phyloP scores from a whole-genome alignment of 2,329 filamentous ascomycete genomes.

The Fusarium sp. region DNA sequence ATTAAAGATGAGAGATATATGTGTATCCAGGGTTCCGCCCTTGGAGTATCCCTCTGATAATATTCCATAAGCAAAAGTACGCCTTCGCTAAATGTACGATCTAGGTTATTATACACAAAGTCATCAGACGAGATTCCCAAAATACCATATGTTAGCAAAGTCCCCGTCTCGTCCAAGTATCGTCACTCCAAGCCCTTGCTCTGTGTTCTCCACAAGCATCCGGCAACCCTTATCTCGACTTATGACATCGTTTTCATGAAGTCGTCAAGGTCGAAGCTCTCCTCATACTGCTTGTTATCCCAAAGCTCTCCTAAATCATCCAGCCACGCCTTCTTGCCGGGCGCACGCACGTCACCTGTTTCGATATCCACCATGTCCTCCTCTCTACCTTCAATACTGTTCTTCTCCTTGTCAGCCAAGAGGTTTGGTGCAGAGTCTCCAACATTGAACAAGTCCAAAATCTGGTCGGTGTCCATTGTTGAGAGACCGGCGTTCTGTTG shows the following conservation, averaged over 20 bases:
- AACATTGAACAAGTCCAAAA: slow-evolving; percentile 94
- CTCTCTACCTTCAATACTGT: slow-evolving; percentile 68
- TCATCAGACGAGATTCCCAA: slow-evolving; percentile 29
- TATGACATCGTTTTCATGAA: slow-evolving; percentile 93
- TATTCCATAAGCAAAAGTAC: slow-evolving; percentile 41
- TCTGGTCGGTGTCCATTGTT: slow-evolving; percentile 98
- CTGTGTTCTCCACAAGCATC: slow-evolving; percentile 5
- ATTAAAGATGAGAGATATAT: not conserved
- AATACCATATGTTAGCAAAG: slow-evolving; percentile 35
- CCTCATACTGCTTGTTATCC: slow-evolving; percentile 98
- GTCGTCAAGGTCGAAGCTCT: slow-evolving; percentile 95
- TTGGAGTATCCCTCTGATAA: slow-evolving; percentile 14
- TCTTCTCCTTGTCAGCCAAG: slow-evolving; percentile 67
- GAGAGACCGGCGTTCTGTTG: slow-evolving; percentile 95
- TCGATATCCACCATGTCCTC: slow-evolving; percentile 94
- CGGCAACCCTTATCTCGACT: slow-evolving; percentile 14
- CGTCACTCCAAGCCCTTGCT: slow-evolving; percentile 8
- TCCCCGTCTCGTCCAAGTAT: slow-evolving; percentile 20
- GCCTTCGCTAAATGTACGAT: slow-evolving; percentile 44
- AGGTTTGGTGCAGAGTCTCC: slow-evolving; percentile 77
- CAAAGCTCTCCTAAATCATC: slow-evolving; percentile 96
- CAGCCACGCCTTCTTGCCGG: slow-evolving; percentile 94
- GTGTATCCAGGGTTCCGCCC: slow-evolving; percentile 9
- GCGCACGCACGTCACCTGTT: slow-evolving; percentile 92
- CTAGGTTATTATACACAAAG: slow-evolving; percentile 41